phyloP scores from a whole-genome alignment of 768 basidiomycete genomes.

The Candolleomyces efflorescens region DNA sequence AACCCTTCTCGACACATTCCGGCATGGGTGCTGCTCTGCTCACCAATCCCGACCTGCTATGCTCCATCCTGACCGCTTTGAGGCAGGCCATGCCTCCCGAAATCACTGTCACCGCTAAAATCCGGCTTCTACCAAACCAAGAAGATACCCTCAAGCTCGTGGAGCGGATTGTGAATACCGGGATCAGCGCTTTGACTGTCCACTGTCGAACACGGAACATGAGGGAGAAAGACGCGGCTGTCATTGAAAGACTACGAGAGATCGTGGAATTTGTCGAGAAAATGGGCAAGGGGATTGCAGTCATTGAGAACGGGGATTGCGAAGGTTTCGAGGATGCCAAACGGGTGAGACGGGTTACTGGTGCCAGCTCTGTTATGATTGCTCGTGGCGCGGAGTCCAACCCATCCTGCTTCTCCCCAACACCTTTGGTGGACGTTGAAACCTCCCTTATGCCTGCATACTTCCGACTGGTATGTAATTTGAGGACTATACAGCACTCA shows the following conservation, averaged over 20 bases:
- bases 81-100: conserved; percentile 67
- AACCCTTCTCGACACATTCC: conserved; percentile 88
- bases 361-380: conserved; percentile 93
- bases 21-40: conserved; percentile 98
- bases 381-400: conserved; percentile 94
- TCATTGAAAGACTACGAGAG: conserved; percentile 73
- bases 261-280: conserved; percentile 82
- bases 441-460: conserved; percentile 67
- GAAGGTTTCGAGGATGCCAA: conserved; percentile 73
- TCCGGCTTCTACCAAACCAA: conserved; percentile 80
- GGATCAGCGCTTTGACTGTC: conserved; percentile 85
- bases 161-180: conserved; percentile 80
- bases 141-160: conserved; percentile 90
- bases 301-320: conserved; percentile 95
- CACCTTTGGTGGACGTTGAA: conserved; percentile 66
- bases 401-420: conserved; percentile 78
- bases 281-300: conserved; percentile 74
- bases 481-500: background rate
- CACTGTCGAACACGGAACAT: conserved; percentile 94
- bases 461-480: conserved; percentile 56
- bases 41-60: conserved; percentile 86
- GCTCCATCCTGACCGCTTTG: conserved; percentile 80
- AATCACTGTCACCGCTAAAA: conserved; percentile 92
- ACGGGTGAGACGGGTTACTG: conserved; percentile 69
- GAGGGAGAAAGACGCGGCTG: conserved; percentile 77